Percentiles rank a stretch among this genome's conserved stretches.
These are phyloP conservation scores for Ilyonectria sp. DNA, from an alignment of 2,329 filamentous ascomycete species.

Conservation along the genomic window DNA sequence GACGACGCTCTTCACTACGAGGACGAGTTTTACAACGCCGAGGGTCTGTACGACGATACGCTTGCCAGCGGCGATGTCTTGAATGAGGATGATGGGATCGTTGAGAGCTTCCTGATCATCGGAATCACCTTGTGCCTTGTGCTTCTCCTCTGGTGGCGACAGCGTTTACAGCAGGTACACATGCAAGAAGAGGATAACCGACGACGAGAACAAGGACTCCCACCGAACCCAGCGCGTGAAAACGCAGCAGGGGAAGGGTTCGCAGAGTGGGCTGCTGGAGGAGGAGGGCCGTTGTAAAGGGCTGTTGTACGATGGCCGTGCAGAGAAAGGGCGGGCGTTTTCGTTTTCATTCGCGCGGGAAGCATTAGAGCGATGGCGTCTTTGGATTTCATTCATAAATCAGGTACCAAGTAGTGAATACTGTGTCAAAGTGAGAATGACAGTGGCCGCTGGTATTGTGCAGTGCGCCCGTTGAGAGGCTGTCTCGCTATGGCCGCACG, in stretches of 20 bases:
- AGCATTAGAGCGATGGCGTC: constrained; percentile 50
- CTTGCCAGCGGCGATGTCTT: constrained; percentile 74
- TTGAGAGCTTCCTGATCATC: constrained; percentile 90
- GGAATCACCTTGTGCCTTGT: constrained; percentile 81
- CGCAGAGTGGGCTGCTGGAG: constrained; percentile 56
- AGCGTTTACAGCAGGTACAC: constrained; percentile 75
- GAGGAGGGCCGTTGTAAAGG: constrained; percentile 51
- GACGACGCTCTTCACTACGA: constrained; percentile 78
- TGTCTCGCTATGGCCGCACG: neutral
- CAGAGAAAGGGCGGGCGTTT: constrained; percentile 32
- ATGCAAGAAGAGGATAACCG: constrained; percentile 52
- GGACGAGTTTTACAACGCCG: constrained; percentile 67
- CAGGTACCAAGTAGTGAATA: constrained; percentile 3
- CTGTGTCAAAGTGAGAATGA: neutral
- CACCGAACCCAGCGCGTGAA: constrained; percentile 44
- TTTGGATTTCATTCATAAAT: constrained; percentile 43
- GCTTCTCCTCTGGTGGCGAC: constrained; percentile 85
- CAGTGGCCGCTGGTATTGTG: neutral
- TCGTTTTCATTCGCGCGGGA: constrained; percentile 35
- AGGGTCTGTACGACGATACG: constrained; percentile 68
- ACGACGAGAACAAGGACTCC: constrained; percentile 52
- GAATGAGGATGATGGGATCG: constrained; percentile 79
- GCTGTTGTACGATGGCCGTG: constrained; percentile 43
- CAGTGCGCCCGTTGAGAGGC: neutral
- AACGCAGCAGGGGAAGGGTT: constrained; percentile 48